Evolutionary conservation across 306 rosid species (phyloP), one percentile per base, ranked within the genome.

Genomic region (Medicago ruthenica): DNA sequence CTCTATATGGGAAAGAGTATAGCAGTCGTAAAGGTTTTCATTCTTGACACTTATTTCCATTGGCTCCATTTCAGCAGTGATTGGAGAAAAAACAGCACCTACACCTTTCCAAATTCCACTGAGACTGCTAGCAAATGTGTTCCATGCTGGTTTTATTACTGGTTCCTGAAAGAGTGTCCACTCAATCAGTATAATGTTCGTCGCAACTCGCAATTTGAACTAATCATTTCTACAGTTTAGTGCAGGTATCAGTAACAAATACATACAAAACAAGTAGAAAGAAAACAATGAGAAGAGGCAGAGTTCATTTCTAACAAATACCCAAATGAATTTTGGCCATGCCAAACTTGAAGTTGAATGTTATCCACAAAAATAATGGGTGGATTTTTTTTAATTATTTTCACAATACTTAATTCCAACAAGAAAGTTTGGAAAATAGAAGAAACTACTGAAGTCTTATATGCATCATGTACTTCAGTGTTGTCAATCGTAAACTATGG

Each of bases 71-170:
- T 90, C 89, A 4, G 93, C 97, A 27, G 96, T 92, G 71, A 90
- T 83, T 44, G 98, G 97, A 74, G 98, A 92, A 83, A 92, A 95
- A 53, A 92, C 96, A 4, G 98, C 93, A 40, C 98, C 97, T 51
- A 95, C 96, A 42, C 98, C 98, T 79, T 88, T 90, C 98, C 98
- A 95, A 77, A 92, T 90, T 79, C 98, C 97, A 74, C 91, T 90
- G 60, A 95, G 86, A 85, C 98, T 95, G 71, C 98, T 92, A 63
- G 90, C 82, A 82, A 95, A 95, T 66, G 98, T 95, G 76, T 81
- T 87, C 98, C 98, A 95, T n/a, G 27, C 74, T 31, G 98, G 98
- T 81, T 55, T 88, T 84, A 95, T 89, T 11, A 92, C 98, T 14
- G 98, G 98, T 80, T 95, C 98, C 98, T 95, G 89, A 87, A 79